These are phyloP conservation scores for Fusarium praegraminearum DNA, from an alignment of 2,329 filamentous ascomycete species.

Conservation along the genomic window DNA sequence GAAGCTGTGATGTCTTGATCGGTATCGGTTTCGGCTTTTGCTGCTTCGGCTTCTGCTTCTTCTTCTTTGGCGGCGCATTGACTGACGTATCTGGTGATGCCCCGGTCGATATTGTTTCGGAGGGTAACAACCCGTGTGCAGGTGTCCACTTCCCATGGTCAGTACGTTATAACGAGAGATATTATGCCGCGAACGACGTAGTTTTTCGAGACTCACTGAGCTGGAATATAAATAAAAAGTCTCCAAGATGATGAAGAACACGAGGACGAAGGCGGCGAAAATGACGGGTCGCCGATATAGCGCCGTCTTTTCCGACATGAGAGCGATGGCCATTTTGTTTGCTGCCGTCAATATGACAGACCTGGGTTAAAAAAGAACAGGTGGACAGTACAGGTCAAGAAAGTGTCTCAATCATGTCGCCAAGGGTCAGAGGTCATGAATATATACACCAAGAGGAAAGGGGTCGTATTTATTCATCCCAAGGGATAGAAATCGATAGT, in stretches of 20 bases:
- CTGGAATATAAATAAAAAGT: conserved; percentile 25
- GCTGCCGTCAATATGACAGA: not conserved
- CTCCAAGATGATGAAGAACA: conserved; percentile 29
- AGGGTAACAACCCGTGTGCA: conserved; percentile 16
- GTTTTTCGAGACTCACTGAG: conserved; percentile 11
- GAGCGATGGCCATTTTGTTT: conserved; percentile 13
- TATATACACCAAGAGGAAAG: conserved; percentile 11
- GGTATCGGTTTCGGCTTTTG: not conserved
- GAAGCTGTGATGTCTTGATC: conserved; percentile 50
- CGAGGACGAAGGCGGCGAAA: conserved; percentile 9
- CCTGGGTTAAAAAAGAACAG: not conserved
- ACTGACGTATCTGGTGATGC: conserved; percentile 3
- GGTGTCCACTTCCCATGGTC: conserved; percentile 25
- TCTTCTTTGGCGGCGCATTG: conserved; percentile 17
- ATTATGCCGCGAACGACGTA: not conserved
- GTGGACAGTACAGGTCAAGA: not conserved
- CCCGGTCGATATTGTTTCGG: conserved; percentile 18
- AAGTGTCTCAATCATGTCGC: conserved; percentile 3
- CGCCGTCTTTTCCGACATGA: conserved; percentile 20
- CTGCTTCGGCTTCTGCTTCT: not conserved
- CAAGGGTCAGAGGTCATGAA: not conserved
- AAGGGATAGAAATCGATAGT: conserved; percentile 24
- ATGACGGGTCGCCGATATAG: conserved; percentile 19
- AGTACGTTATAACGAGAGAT: not conserved
- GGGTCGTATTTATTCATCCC: conserved; percentile 8